A percentile compares a stretch with the other conserved stretches of the same genome.
Conservation (phyloP, 2,329 filamentous ascomycete genomes). For the Endocalyx cinctus region DNA sequence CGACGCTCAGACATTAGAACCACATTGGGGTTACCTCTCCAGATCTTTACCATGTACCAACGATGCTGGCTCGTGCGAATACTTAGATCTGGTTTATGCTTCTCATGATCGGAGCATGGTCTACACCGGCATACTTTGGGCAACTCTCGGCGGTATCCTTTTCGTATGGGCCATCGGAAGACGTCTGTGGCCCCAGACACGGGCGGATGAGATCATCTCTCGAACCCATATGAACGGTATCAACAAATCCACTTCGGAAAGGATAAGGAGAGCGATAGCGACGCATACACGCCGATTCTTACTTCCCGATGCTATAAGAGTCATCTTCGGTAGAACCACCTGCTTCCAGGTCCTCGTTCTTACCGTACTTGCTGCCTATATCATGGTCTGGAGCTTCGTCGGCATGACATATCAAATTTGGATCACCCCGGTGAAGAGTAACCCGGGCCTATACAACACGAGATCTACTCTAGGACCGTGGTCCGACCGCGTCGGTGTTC, state of each 20-base stretch:
- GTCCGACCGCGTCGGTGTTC: slow-evolving; percentile 62
- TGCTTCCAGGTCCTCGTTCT: slow-evolving; percentile 64
- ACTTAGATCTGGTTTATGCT: slow-evolving; percentile 48
- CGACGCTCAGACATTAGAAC: slow-evolving; percentile 32
- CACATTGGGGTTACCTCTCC: slow-evolving; percentile 53
- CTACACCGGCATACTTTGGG: slow-evolving; percentile 47
- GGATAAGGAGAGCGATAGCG: slow-evolving; percentile 33
- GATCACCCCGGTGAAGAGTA: slow-evolving; percentile 65
- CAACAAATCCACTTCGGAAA: slow-evolving; percentile 21
- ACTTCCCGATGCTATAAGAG: slow-evolving; percentile 53
- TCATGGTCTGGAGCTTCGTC: slow-evolving; percentile 64
- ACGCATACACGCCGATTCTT: slow-evolving; percentile 46
- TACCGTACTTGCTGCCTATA: slow-evolving; percentile 52
- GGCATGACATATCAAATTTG: slow-evolving; percentile 65
- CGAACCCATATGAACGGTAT: slow-evolving; percentile 12
- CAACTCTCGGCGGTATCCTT: slow-evolving; percentile 38
- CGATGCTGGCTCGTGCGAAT: slow-evolving; percentile 53
- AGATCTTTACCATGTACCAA: slow-evolving; percentile 53
- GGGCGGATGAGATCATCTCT: slow-evolving; percentile 17
- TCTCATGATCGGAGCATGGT: slow-evolving; percentile 46
- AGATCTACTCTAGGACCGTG: slow-evolving; percentile 63
- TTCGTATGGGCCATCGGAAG: slow-evolving; percentile 37
- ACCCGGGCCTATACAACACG: slow-evolving; percentile 53
- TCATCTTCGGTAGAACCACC: slow-evolving; percentile 63
- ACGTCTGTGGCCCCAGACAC: slow-evolving; percentile 17